phyloP scores from a whole-genome alignment of 768 basidiomycete species.

The Pleurotus cornucopiae region DNA sequence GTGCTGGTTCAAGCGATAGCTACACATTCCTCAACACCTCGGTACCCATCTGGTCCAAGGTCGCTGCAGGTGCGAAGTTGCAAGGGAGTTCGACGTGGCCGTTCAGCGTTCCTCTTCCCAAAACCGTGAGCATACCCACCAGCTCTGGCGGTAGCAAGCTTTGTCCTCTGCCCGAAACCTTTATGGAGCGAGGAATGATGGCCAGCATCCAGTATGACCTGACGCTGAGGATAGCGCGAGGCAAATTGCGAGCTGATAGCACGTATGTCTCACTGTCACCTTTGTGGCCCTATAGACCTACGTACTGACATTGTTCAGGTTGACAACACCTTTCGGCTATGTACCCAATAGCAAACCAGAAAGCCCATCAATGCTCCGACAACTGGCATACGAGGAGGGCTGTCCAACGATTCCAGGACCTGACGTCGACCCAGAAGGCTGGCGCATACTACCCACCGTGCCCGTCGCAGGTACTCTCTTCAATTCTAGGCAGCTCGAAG shows the following conservation, averaged over 20 bases:
- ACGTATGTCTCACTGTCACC: constrained; percentile 22
- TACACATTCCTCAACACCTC: constrained; percentile 41
- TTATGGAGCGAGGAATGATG: constrained; percentile 43
- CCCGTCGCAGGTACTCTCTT: constrained; percentile 36
- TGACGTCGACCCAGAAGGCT: constrained; percentile 46
- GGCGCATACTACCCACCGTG: constrained; percentile 40
- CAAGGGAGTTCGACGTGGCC: constrained; percentile 45
- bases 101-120: constrained; percentile 41
- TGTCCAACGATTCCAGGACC: constrained; percentile 36
- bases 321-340: constrained; percentile 52
- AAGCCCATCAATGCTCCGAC: constrained; percentile 40
- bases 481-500: constrained; percentile 32
- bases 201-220: constrained; percentile 52
- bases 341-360: constrained; percentile 43
- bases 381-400: constrained; percentile 44
- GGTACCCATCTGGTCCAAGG: constrained; percentile 46
- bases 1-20: constrained; percentile 36
- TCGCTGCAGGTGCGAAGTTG: constrained; percentile 36
- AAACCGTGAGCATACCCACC: constrained; percentile 34
- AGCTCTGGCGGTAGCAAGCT: constrained; percentile 31
- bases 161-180: constrained; percentile 47
- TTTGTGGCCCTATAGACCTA: constrained; percentile 13
- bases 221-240: constrained; percentile 38
- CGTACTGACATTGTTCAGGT: constrained; percentile 16
- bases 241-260: constrained; percentile 44